Base-by-base conservation (phyloP, 495 filamentous ascomycete species). In the Aspergillus sclerotiicarbonarius region DNA sequence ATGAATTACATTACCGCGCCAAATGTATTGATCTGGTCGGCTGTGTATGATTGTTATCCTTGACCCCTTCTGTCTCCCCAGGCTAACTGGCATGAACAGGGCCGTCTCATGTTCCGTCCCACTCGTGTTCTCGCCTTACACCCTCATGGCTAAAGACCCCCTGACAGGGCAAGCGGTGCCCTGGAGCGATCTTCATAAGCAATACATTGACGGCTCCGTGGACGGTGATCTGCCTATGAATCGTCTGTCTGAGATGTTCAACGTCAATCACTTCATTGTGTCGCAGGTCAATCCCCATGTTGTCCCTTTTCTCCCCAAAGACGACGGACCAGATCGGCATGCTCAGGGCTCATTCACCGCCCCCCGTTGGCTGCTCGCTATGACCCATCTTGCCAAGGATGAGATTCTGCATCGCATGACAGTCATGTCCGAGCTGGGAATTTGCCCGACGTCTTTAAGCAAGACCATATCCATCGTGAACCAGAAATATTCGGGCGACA, bases 201-300 rank as follows among this genome's bases (percentile, higher is more conserved):
- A 82, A 58, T 97, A 87, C 80, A 96, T 96, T 45, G 93, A 98
- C 70, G 93, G 93, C 6, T 96, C 91, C 0, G 90, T 98, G 5
- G 92, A 97, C 62, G 91, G 91, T 57, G 93, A 98, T 71, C 80
- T 98, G 2, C 93, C 93, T 19, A 96, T 96, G 89, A 91, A 86
- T 45, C 81, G 90, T 9, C 77, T 98, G 10, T 87, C 92, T 0
- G 92, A 96, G 62, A 93, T 96, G 89, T 96, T 96, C 74, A 96
- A 96, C 66, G 92, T 96, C 72, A 98, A 96, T 67, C 92, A 96
- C 67, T 96, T 96, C 67, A 96, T 98, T 65, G 93, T 96, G 31
- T 96, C 92, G 0, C 93, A 98, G 67, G 91, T 95, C 46, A 97
- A 96, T 65, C 93, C 93, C 1, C 93, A 97, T 62, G 89, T 97